Evolutionary conservation across 2,329 filamentous ascomycete species (phyloP).

Genomic region (Teratosphaeria viscida): DNA sequence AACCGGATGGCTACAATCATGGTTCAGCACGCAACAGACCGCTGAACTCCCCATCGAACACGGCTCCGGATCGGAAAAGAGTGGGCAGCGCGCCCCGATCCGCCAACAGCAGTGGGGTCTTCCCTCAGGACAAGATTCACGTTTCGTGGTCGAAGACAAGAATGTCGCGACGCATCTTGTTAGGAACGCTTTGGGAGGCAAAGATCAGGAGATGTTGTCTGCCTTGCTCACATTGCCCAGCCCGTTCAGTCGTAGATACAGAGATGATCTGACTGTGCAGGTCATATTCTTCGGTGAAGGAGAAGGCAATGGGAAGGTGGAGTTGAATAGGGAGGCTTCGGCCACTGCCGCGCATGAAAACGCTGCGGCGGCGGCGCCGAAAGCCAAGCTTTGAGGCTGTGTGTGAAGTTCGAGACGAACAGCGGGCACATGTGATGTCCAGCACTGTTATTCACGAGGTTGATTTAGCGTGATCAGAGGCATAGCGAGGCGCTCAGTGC

Average conservation of each 20-base stretch:
- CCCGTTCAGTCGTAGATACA: slow-evolving; percentile 82
- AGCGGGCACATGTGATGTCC: background rate
- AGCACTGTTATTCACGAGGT: background rate
- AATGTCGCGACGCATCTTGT: slow-evolving; percentile 95
- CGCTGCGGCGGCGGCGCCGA: background rate
- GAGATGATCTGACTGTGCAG: slow-evolving; percentile 92
- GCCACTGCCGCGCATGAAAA: slow-evolving; percentile 34
- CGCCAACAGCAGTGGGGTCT: slow-evolving; percentile 87
- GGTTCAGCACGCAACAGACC: slow-evolving; percentile 46
- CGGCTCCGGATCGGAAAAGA: slow-evolving; percentile 33
- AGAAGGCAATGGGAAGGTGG: slow-evolving; percentile 63
- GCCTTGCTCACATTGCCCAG: slow-evolving; percentile 83
- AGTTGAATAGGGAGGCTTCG: slow-evolving; percentile 78
- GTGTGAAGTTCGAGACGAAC: background rate
- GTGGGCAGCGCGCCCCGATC: slow-evolving; percentile 78
- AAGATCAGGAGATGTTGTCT: slow-evolving; percentile 86
- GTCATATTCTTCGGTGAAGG: slow-evolving; percentile 96
- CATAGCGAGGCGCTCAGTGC: background rate
- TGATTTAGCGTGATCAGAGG: background rate
- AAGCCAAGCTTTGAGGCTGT: background rate
- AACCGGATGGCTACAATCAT: slow-evolving; percentile 58
- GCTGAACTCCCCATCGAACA: slow-evolving; percentile 64
- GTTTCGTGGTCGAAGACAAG: slow-evolving; percentile 92
- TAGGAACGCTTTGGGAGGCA: slow-evolving; percentile 86
- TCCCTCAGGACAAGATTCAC: slow-evolving; percentile 57